These are phyloP conservation scores for Sporisorium exsertum DNA, from an alignment of 1,284 basidiomycete genomes.

Conservation along the genomic window DNA sequence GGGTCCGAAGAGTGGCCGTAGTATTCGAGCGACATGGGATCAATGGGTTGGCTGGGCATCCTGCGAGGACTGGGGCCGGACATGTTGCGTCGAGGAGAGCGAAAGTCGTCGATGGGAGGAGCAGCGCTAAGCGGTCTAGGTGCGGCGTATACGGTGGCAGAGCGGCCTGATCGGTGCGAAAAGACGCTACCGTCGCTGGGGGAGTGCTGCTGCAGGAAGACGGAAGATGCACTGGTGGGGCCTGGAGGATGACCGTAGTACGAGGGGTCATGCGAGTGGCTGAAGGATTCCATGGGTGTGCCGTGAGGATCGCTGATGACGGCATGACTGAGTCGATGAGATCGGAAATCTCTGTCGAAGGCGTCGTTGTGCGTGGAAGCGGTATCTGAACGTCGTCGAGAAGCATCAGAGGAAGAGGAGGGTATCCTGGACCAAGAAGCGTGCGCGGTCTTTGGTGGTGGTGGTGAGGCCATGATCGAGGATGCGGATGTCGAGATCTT, in stretches of 20 bases:
- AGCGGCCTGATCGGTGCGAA: conserved; percentile 34
- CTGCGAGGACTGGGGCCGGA: conserved; percentile 15
- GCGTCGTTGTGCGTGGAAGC: conserved; percentile 14
- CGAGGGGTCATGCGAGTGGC: conserved; percentile 31
- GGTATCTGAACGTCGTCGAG: conserved; percentile 33
- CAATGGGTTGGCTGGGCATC: conserved; percentile 21
- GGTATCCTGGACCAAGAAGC: conserved; percentile 17
- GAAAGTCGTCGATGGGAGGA: conserved; percentile 9
- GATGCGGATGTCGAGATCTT: conserved; percentile 10
- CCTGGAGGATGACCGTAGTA: conserved; percentile 36
- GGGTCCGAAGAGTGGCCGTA: conserved; percentile 46
- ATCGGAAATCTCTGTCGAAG: conserved; percentile 18
- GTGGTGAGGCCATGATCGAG: conserved; percentile 18
- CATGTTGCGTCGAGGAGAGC: conserved; percentile 25
- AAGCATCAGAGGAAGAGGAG: conserved; percentile 22
- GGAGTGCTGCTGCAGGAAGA: conserved; percentile 46
- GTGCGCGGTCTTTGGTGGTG: conserved; percentile 10
- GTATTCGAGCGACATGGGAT: conserved; percentile 52
- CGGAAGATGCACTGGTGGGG: conserved; percentile 13
- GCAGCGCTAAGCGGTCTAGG: conserved; percentile 20
- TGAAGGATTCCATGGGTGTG: conserved; percentile 16
- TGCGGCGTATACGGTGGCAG: conserved; percentile 27
- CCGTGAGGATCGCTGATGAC: conserved; percentile 7
- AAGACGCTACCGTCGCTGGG: conserved; percentile 39
- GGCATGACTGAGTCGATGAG: conserved; percentile 26